These are phyloP conservation scores for Zopfochytrium polystomum DNA, from an alignment of 371 early-diverging fungal species.

Conservation along the genomic window DNA sequence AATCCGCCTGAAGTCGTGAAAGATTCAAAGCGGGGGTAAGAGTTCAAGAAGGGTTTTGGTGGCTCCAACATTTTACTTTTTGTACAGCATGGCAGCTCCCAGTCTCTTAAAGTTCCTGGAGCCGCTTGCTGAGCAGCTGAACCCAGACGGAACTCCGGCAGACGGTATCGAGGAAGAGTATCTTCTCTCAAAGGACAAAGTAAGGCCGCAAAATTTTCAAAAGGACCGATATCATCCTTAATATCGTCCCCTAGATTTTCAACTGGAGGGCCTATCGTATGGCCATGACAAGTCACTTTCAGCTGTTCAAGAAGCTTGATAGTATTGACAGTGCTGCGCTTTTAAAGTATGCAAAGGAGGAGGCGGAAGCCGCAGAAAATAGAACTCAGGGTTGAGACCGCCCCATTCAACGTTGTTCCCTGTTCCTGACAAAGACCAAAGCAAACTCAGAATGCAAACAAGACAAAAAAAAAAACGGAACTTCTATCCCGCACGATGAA, in stretches of 20 bases:
- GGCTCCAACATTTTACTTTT: constrained; percentile 7
- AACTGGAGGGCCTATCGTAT: constrained; percentile 40
- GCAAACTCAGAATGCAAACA: too few species aligned
- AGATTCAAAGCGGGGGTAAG: constrained; percentile 6
- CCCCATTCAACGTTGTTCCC: too few species aligned
- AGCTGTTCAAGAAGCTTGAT: constrained; percentile 23
- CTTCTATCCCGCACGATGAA: too few species aligned
- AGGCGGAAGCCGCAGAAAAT: too few species aligned
- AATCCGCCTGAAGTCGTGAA: constrained; percentile 7
- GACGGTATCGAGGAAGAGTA: constrained; percentile 41
- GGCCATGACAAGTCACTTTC: constrained; percentile 25
- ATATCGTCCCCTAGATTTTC: constrained; percentile 31
- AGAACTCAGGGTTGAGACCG: too few species aligned
- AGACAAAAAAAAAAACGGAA: too few species aligned
- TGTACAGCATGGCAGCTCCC: constrained; percentile 8
- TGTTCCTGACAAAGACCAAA: too few species aligned
- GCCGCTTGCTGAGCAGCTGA: constrained; percentile 36
- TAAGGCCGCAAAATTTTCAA: neutral
- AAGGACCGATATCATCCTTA: neutral
- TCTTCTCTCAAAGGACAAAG: constrained; percentile 27
- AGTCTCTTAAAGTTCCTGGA: constrained; percentile 23
- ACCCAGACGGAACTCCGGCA: constrained; percentile 30
- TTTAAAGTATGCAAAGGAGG: too few species aligned
- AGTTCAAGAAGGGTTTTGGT: neutral
- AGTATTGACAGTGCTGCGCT: constrained; percentile 25